Conservation (phyloP, 768 basidiomycete genomes). For the Suillus clintonianus region DNA sequence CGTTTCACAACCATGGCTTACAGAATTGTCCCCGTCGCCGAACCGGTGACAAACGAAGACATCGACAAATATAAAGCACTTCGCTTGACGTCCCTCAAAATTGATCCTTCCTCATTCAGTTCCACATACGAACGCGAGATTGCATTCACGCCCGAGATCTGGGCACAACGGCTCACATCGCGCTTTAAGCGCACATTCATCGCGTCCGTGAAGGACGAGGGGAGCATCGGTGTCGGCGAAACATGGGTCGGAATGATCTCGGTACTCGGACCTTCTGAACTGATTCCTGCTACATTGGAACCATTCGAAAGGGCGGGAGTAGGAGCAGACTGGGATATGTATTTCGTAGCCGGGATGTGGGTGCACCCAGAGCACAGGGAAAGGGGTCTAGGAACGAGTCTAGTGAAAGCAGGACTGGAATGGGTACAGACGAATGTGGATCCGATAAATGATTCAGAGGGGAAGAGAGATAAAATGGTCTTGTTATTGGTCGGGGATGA, state of each 20-base stretch:
- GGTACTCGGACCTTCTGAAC: slow-evolving; percentile 15
- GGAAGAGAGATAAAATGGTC: slow-evolving; percentile 17
- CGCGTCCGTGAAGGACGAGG: slow-evolving; percentile 7
- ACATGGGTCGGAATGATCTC: slow-evolving; percentile 22
- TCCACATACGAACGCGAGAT: slow-evolving; percentile 25
- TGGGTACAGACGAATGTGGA: slow-evolving; percentile 25
- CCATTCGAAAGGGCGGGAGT: slow-evolving; percentile 17
- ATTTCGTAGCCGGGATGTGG: slow-evolving; percentile 28
- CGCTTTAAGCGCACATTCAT: slow-evolving; percentile 16
- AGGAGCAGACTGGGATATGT: slow-evolving; percentile 17
- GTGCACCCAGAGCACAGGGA: slow-evolving; percentile 28
- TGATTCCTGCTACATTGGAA: slow-evolving; percentile 3
- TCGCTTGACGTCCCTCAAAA: slow-evolving; percentile 22
- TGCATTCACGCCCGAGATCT: slow-evolving; percentile 20
- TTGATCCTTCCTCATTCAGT: slow-evolving; percentile 20
- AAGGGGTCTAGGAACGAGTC: slow-evolving; percentile 16
- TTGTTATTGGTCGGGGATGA: slow-evolving; percentile 13
- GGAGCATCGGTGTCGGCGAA: not conserved
- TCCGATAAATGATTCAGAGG: not conserved
- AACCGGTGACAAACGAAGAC: slow-evolving; percentile 18
- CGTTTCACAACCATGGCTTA: slow-evolving; percentile 4
- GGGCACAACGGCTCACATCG: slow-evolving; percentile 21
- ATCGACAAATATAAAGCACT: slow-evolving; percentile 23
- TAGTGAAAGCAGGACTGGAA: slow-evolving; percentile 21
- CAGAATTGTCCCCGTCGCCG: slow-evolving; percentile 16